Evolutionary conservation across 345 rosid species (phyloP).

Genomic region (Eucalyptus cladocalyx): DNA sequence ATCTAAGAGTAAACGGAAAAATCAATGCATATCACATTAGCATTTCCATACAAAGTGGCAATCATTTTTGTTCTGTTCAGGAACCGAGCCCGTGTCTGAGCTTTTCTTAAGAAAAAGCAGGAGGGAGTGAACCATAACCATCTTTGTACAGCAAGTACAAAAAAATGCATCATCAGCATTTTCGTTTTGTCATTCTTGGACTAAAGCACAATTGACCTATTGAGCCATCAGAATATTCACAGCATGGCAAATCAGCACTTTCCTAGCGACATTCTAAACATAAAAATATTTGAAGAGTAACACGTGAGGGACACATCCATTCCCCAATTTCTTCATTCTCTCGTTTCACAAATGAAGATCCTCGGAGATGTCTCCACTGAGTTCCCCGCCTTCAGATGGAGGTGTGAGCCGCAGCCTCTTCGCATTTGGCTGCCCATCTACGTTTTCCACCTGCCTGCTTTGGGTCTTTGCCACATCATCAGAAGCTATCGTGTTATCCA

Average conservation of each 20-base stretch:
- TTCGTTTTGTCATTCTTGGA: background rate
- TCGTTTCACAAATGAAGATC: slow-evolving; percentile 10
- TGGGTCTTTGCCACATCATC: background rate
- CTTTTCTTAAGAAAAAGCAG: background rate
- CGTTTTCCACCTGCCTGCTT: background rate
- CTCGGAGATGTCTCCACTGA: background rate
- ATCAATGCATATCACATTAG: background rate
- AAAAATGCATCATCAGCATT: background rate
- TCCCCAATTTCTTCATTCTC: background rate
- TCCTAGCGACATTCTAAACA: background rate
- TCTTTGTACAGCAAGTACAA: background rate
- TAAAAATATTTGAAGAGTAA: background rate
- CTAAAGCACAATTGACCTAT: background rate
- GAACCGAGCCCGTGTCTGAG: background rate
- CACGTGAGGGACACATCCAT: background rate
- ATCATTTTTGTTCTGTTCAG: background rate
- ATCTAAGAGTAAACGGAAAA: background rate
- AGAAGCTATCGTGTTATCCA: background rate
- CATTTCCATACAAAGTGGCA: background rate
- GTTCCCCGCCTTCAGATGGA: slow-evolving; percentile 8
- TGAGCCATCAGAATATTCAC: background rate
- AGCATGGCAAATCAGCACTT: background rate
- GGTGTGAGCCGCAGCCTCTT: slow-evolving; percentile 43
- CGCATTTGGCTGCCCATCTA: slow-evolving; percentile 31
- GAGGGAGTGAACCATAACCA: background rate